Evolutionary conservation across 768 basidiomycete genomes (phyloP).

Genomic region (Solioccasus polychromus): DNA sequence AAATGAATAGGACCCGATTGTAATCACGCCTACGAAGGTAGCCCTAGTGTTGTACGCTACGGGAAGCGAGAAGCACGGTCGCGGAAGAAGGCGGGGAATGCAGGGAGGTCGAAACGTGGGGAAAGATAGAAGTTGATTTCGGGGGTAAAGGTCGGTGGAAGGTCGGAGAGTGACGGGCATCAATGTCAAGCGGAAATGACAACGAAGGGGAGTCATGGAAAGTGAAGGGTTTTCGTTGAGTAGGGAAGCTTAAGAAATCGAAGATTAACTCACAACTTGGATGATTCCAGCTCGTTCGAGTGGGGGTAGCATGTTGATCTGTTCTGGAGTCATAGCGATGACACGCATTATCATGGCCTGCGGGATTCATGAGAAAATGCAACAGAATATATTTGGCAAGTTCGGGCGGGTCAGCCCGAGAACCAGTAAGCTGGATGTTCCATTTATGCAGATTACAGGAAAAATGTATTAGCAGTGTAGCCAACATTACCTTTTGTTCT

Average conservation of each 20-base stretch:
- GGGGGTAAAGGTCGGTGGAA: slow-evolving; percentile 7
- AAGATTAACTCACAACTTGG: slow-evolving; percentile 63
- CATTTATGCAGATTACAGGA: slow-evolving; percentile 3
- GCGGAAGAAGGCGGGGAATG: slow-evolving; percentile 11
- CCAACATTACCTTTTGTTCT: slow-evolving; percentile 57
- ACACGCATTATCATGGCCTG: slow-evolving; percentile 78
- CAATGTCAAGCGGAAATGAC: slow-evolving; percentile 25
- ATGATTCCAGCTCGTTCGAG: slow-evolving; percentile 74
- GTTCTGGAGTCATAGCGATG: slow-evolving; percentile 78
- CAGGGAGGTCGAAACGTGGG: slow-evolving; percentile 11
- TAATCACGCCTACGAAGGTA: slow-evolving; percentile 25
- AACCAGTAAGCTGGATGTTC: neutral
- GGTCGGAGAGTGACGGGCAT: slow-evolving; percentile 22
- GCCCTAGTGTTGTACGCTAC: slow-evolving; percentile 31
- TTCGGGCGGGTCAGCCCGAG: neutral
- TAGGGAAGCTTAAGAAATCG: neutral
- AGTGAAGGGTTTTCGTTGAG: slow-evolving; percentile 12
- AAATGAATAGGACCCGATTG: slow-evolving; percentile 2
- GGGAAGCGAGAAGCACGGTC: slow-evolving; percentile 7
- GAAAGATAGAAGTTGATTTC: slow-evolving; percentile 8
- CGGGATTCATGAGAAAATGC: slow-evolving; percentile 12
- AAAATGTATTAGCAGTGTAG: slow-evolving; percentile 5
- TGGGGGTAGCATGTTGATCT: slow-evolving; percentile 73
- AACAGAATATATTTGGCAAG: slow-evolving; percentile 1
- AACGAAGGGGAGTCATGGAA: slow-evolving; percentile 4